Percentiles rank a stretch among this genome's conserved stretches.
Conservation (phyloP, 768 basidiomycete genomes). For the Sistotremastrum suecicum region DNA sequence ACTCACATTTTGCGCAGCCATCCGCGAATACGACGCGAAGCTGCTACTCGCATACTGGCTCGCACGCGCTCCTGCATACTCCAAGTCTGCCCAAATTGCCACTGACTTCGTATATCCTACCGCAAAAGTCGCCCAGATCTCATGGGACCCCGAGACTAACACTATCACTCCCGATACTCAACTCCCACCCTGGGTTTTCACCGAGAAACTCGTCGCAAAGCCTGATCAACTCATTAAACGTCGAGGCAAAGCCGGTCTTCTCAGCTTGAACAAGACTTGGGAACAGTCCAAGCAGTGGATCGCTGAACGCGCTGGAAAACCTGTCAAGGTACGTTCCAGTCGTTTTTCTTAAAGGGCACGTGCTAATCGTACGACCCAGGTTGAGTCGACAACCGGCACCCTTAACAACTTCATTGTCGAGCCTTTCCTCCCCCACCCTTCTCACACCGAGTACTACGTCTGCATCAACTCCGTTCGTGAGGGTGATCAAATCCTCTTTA, state of each 20-base stretch:
- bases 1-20: slow-evolving; percentile 29
- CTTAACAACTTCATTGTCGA: slow-evolving; percentile 97
- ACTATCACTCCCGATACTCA: slow-evolving; percentile 42
- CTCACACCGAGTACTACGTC: slow-evolving; percentile 93
- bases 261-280: slow-evolving; percentile 90
- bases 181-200: slow-evolving; percentile 72
- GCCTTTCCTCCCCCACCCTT: slow-evolving; percentile 94
- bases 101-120: slow-evolving; percentile 50
- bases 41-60: slow-evolving; percentile 97
- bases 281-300: slow-evolving; percentile 83
- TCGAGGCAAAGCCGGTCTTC: slow-evolving; percentile 93
- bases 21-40: slow-evolving; percentile 98
- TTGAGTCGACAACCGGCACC: slow-evolving; percentile 88
- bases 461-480: slow-evolving; percentile 94
- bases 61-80: slow-evolving; percentile 71
- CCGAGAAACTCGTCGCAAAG: slow-evolving; percentile 80
- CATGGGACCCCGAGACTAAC: slow-evolving; percentile 65
- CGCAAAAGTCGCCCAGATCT: slow-evolving; percentile 70
- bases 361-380: slow-evolving; percentile 28
- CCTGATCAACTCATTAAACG: slow-evolving; percentile 99
- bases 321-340: slow-evolving; percentile 54
- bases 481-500: slow-evolving; percentile 95
- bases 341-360: slow-evolving; percentile 5
- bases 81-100: slow-evolving; percentile 37
- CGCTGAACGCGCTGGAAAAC: slow-evolving; percentile 76